A percentile compares a stretch with the other conserved stretches of the same genome.
Evolutionary conservation across 257 asterid genomes (phyloP).

Genomic region (Prunella vulgaris): DNA sequence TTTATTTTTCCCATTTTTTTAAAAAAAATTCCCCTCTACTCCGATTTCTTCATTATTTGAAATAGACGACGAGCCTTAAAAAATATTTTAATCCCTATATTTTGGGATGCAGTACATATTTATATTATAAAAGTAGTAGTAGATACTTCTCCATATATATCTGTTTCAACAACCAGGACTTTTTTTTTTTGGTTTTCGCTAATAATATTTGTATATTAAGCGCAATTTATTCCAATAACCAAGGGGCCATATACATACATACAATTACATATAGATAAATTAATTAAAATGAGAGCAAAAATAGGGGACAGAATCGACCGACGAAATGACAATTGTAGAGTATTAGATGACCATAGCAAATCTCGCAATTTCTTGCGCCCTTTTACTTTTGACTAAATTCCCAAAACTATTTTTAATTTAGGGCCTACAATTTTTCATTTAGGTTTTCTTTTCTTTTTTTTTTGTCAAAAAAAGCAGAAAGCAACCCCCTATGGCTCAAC

Average conservation of each 20-base stretch:
- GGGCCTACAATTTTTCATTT: slow-evolving; percentile 10
- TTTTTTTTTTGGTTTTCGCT: neutral
- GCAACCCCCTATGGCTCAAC: neutral
- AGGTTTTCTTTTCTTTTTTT: too few relatives aligned
- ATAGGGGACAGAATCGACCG: slow-evolving; percentile 10
- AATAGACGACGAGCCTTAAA: too few relatives aligned
- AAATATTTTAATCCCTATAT: too few relatives aligned
- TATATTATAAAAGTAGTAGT: neutral
- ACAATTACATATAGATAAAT: neutral
- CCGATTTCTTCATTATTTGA: too few relatives aligned
- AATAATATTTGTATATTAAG: neutral
- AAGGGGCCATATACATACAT: neutral
- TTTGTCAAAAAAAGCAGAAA: neutral
- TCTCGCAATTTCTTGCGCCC: slow-evolving; percentile 32
- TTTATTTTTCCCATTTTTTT: too few relatives aligned
- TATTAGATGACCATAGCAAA: slow-evolving; percentile 12
- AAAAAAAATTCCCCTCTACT: too few relatives aligned
- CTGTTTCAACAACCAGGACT: neutral
- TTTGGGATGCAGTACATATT: too few relatives aligned
- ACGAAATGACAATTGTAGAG: slow-evolving; percentile 9
- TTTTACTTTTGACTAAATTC: slow-evolving; percentile 12
- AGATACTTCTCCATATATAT: neutral
- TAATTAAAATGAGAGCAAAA: neutral
- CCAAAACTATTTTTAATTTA: neutral
- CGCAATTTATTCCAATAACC: slow-evolving; percentile 19